These are phyloP conservation scores for Pseudogymnoascus sp. DNA, from an alignment of 2,329 filamentous ascomycete species.

Conservation along the genomic window DNA sequence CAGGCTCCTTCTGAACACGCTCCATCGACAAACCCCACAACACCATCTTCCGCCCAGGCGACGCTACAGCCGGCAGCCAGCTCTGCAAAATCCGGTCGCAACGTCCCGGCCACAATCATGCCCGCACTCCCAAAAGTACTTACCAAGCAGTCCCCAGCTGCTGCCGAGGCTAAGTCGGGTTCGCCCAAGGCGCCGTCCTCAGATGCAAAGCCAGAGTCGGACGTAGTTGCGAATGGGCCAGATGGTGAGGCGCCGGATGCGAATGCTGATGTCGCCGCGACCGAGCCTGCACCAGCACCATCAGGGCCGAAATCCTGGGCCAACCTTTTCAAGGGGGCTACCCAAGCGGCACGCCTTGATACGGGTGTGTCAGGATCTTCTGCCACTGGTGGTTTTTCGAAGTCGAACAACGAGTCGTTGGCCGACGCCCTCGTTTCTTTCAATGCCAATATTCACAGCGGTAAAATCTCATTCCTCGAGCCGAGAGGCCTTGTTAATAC, in stretches of 20 bases:
- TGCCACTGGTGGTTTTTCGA: constrained; percentile 29
- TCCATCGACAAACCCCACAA: constrained; percentile 40
- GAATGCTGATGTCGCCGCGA: constrained; percentile 15
- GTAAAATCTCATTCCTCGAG: constrained; percentile 74
- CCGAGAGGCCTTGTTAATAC: constrained; percentile 92
- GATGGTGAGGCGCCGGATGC: not conserved
- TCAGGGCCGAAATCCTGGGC: constrained; percentile 57
- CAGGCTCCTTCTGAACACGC: constrained; percentile 30
- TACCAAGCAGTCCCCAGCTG: constrained; percentile 26
- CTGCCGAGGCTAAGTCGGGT: constrained; percentile 25
- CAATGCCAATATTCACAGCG: constrained; percentile 46
- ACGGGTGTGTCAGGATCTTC: constrained; percentile 24
- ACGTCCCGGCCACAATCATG: constrained; percentile 16
- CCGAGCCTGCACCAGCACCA: constrained; percentile 27
- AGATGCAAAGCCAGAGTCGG: not conserved
- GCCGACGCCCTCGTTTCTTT: constrained; percentile 71
- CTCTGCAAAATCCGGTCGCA: constrained; percentile 16
- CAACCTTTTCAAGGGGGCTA: constrained; percentile 52
- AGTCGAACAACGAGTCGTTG: constrained; percentile 52
- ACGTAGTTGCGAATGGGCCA: not conserved
- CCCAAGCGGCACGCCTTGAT: constrained; percentile 22
- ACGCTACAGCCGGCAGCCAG: constrained; percentile 10
- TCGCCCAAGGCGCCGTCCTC: not conserved
- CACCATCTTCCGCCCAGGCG: constrained; percentile 41
- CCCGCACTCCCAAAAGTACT: constrained; percentile 27